These are phyloP conservation scores for Agaricus sinodeliciosus DNA, from an alignment of 768 basidiomycete species.

Conservation along the genomic window DNA sequence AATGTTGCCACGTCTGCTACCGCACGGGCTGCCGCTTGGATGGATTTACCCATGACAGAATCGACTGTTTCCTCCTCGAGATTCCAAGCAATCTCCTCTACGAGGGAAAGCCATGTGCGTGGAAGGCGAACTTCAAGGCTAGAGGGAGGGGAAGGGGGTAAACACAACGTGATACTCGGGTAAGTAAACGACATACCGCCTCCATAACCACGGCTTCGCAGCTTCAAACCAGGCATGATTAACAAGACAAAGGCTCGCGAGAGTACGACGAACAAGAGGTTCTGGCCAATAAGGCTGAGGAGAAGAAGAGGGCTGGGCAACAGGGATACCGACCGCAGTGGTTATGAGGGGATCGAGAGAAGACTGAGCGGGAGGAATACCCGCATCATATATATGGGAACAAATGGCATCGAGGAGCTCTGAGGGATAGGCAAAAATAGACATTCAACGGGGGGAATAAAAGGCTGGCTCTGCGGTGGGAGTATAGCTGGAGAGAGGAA, in stretches of 20 bases:
- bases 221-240: conserved; percentile 75
- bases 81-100: conserved; percentile 73
- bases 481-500: conserved; percentile 8
- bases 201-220: conserved; percentile 88
- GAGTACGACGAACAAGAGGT: conserved; percentile 52
- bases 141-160: background rate
- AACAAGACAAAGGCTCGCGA: conserved; percentile 69
- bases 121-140: conserved; percentile 77
- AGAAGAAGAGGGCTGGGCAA: conserved; percentile 64
- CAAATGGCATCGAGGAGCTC: conserved; percentile 73
- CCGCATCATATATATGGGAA: conserved; percentile 59
- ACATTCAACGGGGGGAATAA: conserved; percentile 17
- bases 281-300: conserved; percentile 71
- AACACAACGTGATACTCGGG: conserved; percentile 4
- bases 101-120: conserved; percentile 75
- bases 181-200: conserved; percentile 33
- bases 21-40: conserved; percentile 60
- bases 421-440: conserved; percentile 47
- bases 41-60: conserved; percentile 56
- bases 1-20: conserved; percentile 43
- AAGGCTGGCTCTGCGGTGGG: conserved; percentile 10
- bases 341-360: conserved; percentile 68
- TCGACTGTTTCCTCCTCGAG: conserved; percentile 64
- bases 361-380: conserved; percentile 44
- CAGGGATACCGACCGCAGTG: conserved; percentile 43